Evolutionary conservation across 2,329 filamentous ascomycete species (phyloP), one percentile per base, ranked within the genome.

Genomic region (Kalaharituber pfeilii): DNA sequence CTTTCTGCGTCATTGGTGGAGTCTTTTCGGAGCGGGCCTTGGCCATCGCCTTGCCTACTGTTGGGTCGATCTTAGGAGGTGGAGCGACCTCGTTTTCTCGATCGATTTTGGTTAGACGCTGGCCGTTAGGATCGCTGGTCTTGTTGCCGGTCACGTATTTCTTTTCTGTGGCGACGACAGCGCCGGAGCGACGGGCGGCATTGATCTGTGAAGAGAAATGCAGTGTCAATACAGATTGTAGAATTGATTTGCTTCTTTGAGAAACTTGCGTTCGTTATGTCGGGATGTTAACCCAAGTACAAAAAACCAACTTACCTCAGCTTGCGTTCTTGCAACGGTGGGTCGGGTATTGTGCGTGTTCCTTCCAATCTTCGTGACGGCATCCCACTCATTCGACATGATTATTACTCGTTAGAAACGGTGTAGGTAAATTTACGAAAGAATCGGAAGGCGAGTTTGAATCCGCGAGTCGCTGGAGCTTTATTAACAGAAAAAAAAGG

Each of bases 61-160:
- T 75, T 66, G 77, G 75, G 67, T 87, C 86, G 56, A 95, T 75
- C 49, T 86, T 93, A 74, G 94, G 94, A 67, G 87, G 88, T 75
- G 94, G 94, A 72, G 96, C 82, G 72, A 95, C 94, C 69, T 95
- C 91, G 75, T 96, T 88, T 68, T 81, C 82, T 63, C 89, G 88
- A 76, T 96, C 91, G 70, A 98, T 88, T 75, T 96, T 95, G 63
- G 91, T 96, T 62, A 96, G 77, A 68, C 86, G 88, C 73, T 98
- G 91, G 64, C 91, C 91, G 72, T 96, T 89, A 62, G 75, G 65
- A 53, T 67, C 75, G 58, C 71, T 72, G 57, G 71, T 60, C 66
- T 74, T 75, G 65, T 73, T 70, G 60, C 73, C 67, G 72, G 76
- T 61, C 53, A 30, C 55, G 28, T 61, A 61, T 59, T 98, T 98